Percentiles rank a stretch among this genome's conserved stretches.
Evolutionary conservation across 257 asterid genomes (phyloP).

Genomic region (Penstemon davidsonii): DNA sequence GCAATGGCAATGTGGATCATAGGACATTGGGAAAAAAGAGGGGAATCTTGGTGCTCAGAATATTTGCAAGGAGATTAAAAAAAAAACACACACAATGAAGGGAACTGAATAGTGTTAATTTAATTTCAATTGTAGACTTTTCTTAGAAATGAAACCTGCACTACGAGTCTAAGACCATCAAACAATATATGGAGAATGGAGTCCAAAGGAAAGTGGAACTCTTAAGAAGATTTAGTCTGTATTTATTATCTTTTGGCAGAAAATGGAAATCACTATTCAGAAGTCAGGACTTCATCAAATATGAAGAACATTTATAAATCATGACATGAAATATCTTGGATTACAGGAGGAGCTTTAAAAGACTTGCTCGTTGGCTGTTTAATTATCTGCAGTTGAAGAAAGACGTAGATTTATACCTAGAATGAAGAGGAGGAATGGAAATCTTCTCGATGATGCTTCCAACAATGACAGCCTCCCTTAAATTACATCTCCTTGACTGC

Average conservation of each 20-base stretch:
- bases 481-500: constrained; percentile 79
- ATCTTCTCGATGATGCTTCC: constrained; percentile 85
- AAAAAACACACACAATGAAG: background rate
- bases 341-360: background rate
- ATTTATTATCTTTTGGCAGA: background rate
- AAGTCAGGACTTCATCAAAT: background rate
- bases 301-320: background rate
- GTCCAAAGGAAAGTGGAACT: background rate
- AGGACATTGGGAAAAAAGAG: background rate
- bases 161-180: background rate
- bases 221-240: background rate
- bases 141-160: background rate
- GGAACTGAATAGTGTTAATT: background rate
- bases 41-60: background rate
- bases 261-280: background rate
- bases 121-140: background rate
- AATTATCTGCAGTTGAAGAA: background rate
- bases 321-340: background rate
- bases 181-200: background rate
- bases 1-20: background rate
- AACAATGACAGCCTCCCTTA: constrained; percentile 85
- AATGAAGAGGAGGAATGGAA: constrained; percentile 89
- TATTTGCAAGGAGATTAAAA: background rate
- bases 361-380: background rate
- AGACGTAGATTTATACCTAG: constrained; percentile 49